Base-by-base conservation (phyloP, 768 basidiomycete genomes). In the Psilocybe cubensis region DNA sequence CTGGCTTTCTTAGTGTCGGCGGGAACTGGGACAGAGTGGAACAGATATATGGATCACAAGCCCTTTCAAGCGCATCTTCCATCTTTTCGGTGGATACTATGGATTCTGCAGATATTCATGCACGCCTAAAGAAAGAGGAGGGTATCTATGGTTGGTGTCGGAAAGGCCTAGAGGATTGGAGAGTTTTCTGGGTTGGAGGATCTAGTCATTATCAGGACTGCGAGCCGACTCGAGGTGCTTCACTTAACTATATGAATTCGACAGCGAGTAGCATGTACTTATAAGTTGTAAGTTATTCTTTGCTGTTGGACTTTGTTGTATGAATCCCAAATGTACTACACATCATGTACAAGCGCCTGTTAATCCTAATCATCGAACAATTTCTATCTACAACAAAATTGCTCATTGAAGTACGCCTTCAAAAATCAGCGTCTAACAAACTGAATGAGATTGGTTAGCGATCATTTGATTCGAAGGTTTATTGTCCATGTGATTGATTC, bases 181-280 rank as follows among this genome's bases (percentile, higher is more conserved):
- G 92, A 20, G 82, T 94, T 11, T 86, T 94, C 66, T 94, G 92
- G 92, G 72, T 92, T 9, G 92, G 92, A 0, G 89, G 89, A 40
- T 40, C 45, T 28, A 40, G 54, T 25, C 54, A 49, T 23, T 24
- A 49, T 35, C 41, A 53, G 21, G 61, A 58, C 21, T 29, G 18
- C 2, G 54, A 56, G 21, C 45, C 59, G n/a, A 24, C 6, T 14
- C 38, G 27, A 18, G 52, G 52, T 12, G 58, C 52, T 27, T 18
- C 52, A 5, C 33, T 59, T 12, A 38, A 33, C 42, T 59, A 59
- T 29, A 52, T 52, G 31, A 52, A 59, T 35, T 54, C 58, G 11
- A 59, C 48, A 47, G 53, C 58, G 25, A 57, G 50, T 18, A 55
- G 58, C 51, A 59, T 59, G 58, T 59, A 59, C 45, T 11, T 59